phyloP scores from a whole-genome alignment of 176 grass and related monocot genomes.

The Olyra latifolia region DNA sequence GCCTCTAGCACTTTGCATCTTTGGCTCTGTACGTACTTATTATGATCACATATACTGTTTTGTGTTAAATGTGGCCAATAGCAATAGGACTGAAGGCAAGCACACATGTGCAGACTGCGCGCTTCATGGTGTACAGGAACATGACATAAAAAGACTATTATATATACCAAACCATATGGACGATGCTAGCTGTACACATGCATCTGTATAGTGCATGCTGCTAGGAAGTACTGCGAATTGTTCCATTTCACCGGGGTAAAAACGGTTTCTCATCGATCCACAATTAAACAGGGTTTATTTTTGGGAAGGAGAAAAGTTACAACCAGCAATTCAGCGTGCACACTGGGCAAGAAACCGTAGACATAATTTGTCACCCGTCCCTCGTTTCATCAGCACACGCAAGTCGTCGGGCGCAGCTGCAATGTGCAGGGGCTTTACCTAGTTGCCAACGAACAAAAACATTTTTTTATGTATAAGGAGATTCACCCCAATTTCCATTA shows the following conservation, averaged over 20 bases:
- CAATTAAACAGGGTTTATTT: background rate
- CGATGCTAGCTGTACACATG: background rate
- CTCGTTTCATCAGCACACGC: too few species aligned
- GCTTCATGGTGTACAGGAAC: slow-evolving; percentile 10
- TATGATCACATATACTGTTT: slow-evolving; percentile 24
- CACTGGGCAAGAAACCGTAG: too few species aligned
- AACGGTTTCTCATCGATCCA: background rate
- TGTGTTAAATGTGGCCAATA: background rate
- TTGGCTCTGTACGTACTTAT: background rate
- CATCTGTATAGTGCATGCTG: background rate
- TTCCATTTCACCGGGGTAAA: background rate
- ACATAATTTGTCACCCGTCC: too few species aligned
- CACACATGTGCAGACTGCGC: background rate
- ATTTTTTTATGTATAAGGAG: too few species aligned
- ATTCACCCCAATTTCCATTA: too few species aligned
- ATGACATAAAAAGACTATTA: slow-evolving; percentile 10
- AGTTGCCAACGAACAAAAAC: too few species aligned
- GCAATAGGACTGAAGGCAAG: background rate
- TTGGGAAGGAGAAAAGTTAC: too few species aligned
- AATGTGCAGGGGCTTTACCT: too few species aligned
- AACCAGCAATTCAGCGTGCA: too few species aligned
- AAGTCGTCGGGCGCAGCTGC: too few species aligned
- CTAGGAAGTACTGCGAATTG: background rate
- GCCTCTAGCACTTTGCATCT: background rate
- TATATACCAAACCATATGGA: background rate